Evolutionary conservation across 2,329 filamentous ascomycete species (phyloP).

Genomic region (Colletotrichum theobromicola): DNA sequence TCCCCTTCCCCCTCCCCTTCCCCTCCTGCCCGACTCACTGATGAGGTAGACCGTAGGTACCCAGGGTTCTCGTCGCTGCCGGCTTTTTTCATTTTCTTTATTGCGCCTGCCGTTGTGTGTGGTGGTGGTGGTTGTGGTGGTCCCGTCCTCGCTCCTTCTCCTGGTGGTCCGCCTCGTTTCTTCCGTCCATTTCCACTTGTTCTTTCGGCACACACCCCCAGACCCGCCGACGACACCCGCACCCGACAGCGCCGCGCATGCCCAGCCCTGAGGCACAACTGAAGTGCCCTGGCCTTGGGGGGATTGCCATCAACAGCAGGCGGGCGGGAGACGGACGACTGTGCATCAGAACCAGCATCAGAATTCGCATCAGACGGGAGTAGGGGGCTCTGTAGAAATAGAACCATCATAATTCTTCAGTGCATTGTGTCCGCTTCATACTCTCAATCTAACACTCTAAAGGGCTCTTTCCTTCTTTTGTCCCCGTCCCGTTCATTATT

Average conservation of each 20-base stretch:
- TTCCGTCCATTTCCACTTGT: neutral
- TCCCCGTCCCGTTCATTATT: neutral
- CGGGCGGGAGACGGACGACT: neutral
- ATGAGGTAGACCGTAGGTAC: neutral
- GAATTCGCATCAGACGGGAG: neutral
- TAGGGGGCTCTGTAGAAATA: neutral
- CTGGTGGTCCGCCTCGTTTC: neutral
- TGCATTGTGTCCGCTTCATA: neutral
- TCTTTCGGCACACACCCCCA: neutral
- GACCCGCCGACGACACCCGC: neutral
- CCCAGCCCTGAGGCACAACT: neutral
- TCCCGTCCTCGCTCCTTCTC: neutral
- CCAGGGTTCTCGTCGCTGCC: neutral
- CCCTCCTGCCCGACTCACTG: neutral
- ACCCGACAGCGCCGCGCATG: neutral
- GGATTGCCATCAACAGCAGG: neutral
- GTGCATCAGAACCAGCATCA: neutral
- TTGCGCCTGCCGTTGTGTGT: neutral
- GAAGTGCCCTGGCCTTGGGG: neutral
- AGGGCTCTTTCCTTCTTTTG: neutral
- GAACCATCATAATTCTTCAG: neutral
- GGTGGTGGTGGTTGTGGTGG: neutral
- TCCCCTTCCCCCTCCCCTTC: neutral
- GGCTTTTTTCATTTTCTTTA: neutral
- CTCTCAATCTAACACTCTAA: neutral